phyloP scores from a whole-genome alignment of 768 basidiomycete species.

The Mycena polygramma region DNA sequence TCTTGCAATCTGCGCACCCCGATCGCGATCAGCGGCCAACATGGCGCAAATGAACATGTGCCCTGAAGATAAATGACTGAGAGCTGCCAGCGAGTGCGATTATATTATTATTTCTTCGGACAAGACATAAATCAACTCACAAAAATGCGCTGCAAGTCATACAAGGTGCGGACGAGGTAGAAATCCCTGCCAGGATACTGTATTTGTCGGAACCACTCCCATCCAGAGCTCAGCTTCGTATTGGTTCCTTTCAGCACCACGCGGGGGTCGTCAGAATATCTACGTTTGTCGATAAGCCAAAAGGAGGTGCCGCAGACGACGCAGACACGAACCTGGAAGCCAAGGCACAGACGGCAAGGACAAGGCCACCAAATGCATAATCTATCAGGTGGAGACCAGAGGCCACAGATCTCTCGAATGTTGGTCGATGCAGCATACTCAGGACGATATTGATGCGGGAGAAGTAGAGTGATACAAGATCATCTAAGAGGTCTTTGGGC shows the following conservation, averaged over 20 bases:
- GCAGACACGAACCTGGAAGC: slow-evolving; percentile 22
- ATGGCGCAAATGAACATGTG: slow-evolving; percentile 9
- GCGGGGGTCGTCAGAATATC: slow-evolving; percentile 57
- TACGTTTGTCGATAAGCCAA: slow-evolving; percentile 46
- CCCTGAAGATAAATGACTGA: slow-evolving; percentile 31
- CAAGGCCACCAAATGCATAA: slow-evolving; percentile 55
- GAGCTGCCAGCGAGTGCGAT: slow-evolving; percentile 14
- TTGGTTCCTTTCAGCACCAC: slow-evolving; percentile 43
- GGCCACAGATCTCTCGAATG: slow-evolving; percentile 57
- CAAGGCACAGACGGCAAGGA: slow-evolving; percentile 64
- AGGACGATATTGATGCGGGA: slow-evolving; percentile 50
- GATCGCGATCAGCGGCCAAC: slow-evolving; percentile 25
- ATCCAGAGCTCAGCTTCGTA: slow-evolving; percentile 45
- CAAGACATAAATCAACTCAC: slow-evolving; percentile 6
- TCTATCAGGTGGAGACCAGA: slow-evolving; percentile 55
- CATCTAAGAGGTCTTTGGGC: slow-evolving; percentile 50
- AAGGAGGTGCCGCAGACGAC: neutral
- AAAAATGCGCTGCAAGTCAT: slow-evolving; percentile 25
- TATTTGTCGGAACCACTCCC: slow-evolving; percentile 32
- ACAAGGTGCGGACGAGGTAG: neutral
- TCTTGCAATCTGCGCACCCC: slow-evolving; percentile 23
- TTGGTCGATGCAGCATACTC: slow-evolving; percentile 65
- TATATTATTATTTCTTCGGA: neutral
- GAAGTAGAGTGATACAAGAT: slow-evolving; percentile 66
- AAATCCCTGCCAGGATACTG: slow-evolving; percentile 37